phyloP scores from a whole-genome alignment of 2,329 filamentous ascomycete species.

The Myriosclerotinia duriaeana region DNA sequence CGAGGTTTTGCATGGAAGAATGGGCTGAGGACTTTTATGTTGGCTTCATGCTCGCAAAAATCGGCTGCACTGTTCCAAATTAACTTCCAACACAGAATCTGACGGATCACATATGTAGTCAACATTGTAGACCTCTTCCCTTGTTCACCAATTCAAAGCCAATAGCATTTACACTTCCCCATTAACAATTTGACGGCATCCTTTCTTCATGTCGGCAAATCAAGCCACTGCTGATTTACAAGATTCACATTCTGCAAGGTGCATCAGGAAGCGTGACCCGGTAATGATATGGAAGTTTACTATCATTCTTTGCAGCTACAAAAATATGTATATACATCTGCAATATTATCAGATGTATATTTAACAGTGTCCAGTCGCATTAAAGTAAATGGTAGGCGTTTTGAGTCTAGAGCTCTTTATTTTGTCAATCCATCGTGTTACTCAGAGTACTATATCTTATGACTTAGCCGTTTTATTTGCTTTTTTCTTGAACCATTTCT shows the following conservation, averaged over 20 bases:
- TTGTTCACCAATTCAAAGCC: neutral
- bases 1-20: neutral
- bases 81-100: neutral
- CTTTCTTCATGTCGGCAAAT: neutral
- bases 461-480: neutral
- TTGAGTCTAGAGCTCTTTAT: neutral
- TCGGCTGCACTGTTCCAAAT: neutral
- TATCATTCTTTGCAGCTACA: neutral
- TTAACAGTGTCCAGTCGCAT: neutral
- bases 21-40: neutral
- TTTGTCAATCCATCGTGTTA: neutral
- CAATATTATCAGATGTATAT: neutral
- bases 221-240: neutral
- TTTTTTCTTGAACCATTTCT: neutral
- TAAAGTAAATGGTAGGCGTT: neutral
- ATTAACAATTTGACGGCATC: neutral
- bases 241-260: neutral
- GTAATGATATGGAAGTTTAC: neutral
- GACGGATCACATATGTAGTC: neutral
- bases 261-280: neutral
- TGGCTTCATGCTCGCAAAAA: no score
- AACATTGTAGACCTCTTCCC: neutral
- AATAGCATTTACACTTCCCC: constrained; percentile 1
- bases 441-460: neutral
- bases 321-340: neutral